Evolutionary conservation across 192 early-diverging fungal genomes (phyloP).

Genomic region (Bifiguratus adelaidae): DNA sequence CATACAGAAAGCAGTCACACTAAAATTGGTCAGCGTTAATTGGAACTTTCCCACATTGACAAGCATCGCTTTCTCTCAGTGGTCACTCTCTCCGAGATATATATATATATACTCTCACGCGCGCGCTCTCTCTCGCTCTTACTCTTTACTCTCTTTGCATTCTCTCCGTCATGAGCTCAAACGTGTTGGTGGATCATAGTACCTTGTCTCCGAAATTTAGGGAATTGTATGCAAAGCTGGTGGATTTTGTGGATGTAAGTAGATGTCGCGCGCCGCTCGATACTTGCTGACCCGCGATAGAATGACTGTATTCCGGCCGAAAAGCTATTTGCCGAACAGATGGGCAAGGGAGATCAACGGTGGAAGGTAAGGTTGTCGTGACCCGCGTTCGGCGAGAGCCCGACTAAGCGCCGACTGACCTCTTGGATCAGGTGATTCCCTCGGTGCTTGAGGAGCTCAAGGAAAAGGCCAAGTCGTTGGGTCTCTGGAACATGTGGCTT

Average conservation of each 20-base stretch:
- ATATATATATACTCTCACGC: too few relatives aligned
- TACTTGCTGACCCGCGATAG: slow-evolving; percentile 12
- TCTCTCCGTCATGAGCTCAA: too few relatives aligned
- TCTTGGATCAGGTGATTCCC: slow-evolving; percentile 50
- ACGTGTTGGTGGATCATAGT: slow-evolving; percentile 15
- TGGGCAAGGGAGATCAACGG: slow-evolving; percentile 64
- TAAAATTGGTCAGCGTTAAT: too few relatives aligned
- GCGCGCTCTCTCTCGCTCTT: too few relatives aligned
- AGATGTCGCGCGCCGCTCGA: not conserved
- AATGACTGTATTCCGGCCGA: slow-evolving; percentile 96
- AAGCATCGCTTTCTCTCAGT: too few relatives aligned
- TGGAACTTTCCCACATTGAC: too few relatives aligned
- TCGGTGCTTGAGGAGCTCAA: slow-evolving; percentile 85
- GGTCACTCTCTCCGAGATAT: too few relatives aligned
- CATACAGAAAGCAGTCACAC: too few relatives aligned
- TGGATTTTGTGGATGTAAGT: slow-evolving; percentile 48
- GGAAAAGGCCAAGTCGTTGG: slow-evolving; percentile 68
- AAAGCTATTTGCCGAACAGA: slow-evolving; percentile 53
- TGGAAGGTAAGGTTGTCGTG: slow-evolving; percentile 54
- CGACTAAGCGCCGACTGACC: not conserved
- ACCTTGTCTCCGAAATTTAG: slow-evolving; percentile 37
- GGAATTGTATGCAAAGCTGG: slow-evolving; percentile 40
- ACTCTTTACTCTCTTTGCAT: too few relatives aligned
- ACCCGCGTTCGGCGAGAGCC: not conserved
- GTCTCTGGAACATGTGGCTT: slow-evolving; percentile 96